Conservation (phyloP, 129 eudicot genomes). For the Scalesia atractyloides region DNA sequence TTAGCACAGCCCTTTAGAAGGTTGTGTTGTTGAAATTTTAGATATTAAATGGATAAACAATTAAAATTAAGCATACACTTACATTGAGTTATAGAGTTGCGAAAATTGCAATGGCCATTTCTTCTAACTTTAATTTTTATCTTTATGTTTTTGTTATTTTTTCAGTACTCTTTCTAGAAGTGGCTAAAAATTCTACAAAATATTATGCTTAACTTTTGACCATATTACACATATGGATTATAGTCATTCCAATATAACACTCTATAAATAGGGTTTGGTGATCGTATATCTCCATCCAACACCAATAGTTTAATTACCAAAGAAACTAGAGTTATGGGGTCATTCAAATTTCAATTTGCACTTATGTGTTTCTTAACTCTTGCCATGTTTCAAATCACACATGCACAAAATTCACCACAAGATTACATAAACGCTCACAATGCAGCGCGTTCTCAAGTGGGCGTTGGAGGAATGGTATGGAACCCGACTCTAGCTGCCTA, state of each 20-base stretch:
- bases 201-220: background rate
- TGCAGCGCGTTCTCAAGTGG: slow-evolving; percentile 6
- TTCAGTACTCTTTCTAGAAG: too few relatives aligned
- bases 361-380: background rate
- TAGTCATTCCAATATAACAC: background rate
- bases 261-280: background rate
- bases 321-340: background rate
- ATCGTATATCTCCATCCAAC: background rate
- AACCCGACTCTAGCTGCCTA: background rate
- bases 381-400: background rate
- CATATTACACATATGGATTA: background rate
- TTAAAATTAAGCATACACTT: too few relatives aligned
- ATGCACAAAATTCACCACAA: slow-evolving; percentile 9
- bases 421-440: slow-evolving; percentile 2
- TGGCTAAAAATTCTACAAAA: background rate
- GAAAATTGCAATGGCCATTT: too few relatives aligned
- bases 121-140: too few relatives aligned
- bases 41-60: too few relatives aligned
- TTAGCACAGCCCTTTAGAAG: too few relatives aligned
- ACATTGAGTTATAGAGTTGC: too few relatives aligned
- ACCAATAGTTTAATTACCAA: background rate
- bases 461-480: slow-evolving; percentile 4
- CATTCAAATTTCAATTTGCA: slow-evolving; percentile 3
- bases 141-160: too few relatives aligned
- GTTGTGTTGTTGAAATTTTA: too few relatives aligned